Base-by-base conservation (phyloP, 2,329 filamentous ascomycete genomes). In the Alternaria rosae region DNA sequence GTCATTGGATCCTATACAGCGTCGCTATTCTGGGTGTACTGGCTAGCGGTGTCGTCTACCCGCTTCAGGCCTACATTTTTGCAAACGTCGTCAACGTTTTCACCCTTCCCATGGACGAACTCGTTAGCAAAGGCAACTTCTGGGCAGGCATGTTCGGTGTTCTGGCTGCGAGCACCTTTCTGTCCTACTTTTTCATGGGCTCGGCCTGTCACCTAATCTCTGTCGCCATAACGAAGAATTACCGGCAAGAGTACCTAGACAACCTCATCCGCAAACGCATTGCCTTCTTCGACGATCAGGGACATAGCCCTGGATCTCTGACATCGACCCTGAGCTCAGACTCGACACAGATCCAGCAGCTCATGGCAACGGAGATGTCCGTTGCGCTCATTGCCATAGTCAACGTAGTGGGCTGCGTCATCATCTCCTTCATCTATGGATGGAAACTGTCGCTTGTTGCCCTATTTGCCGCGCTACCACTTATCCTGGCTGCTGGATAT, bases 381-480 rank as follows among this genome's bases (percentile, higher is more conserved):
- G 60, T 84, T 50, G 82, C 88, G 2, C 83, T 91, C 66, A 86
- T 89, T 20, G 87, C 89, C 9, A 72, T 90, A 21, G 89, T 92
- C 73, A 90, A 87, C 51, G 78, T 94, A 4, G 70, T 87, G 9
- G 91, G 90, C 0, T 87, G 86, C 8, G 78, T 92, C 13, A 81
- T 85, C 44, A 90, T 94, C 54, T 85, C 89, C 1, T 93, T 92
- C 70, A 82, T 85, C 5, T 92, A 90, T 73, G 89, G 90, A 2
- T 94, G 92, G 92, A 94, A 93, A 75, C 82, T 94, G 9, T 87
- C 89, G 0, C 79, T 93, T 0, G 88, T 94, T 0, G 85, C 87
- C 0, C 80, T 88, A 9, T 90, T 88, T 68, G 87, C 91, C 2
- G 81, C 82, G 0, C 74, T 87, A 56, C 86, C 86, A 1, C 76